A percentile compares a stretch with the other conserved stretches of the same genome.
Evolutionary conservation across 495 filamentous ascomycete species (phyloP).

Genomic region (Penicillium steckii): DNA sequence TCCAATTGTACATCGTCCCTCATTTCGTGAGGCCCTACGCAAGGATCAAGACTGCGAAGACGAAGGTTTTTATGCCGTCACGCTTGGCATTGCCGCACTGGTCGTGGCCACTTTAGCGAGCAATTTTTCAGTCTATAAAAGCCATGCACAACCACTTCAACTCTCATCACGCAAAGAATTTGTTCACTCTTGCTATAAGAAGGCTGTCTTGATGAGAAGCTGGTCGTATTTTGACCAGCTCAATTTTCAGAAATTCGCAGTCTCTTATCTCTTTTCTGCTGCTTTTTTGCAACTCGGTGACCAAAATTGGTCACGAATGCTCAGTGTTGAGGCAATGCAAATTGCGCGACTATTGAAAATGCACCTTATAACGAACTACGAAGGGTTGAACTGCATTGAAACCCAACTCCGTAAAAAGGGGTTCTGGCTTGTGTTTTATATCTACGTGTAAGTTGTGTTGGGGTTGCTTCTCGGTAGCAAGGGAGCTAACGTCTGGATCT

Average conservation of each 20-base stretch:
- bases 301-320: constrained; percentile 24
- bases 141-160: constrained; percentile 2
- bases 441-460: constrained; percentile 17
- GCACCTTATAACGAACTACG: constrained; percentile 14
- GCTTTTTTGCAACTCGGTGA: constrained; percentile 23
- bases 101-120: constrained; percentile 23
- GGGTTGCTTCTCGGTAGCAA: background rate
- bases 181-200: constrained; percentile 17
- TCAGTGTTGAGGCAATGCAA: constrained; percentile 25
- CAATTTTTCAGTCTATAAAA: constrained; percentile 14
- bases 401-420: constrained; percentile 43
- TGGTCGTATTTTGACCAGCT: constrained; percentile 22
- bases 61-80: constrained; percentile 14
- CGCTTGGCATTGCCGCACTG: constrained; percentile 16
- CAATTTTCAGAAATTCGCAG: constrained; percentile 23
- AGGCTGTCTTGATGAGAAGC: constrained; percentile 12
- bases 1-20: constrained; percentile 24
- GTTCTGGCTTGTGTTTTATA: constrained; percentile 29
- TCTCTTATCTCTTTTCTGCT: constrained; percentile 19
- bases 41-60: constrained; percentile 11
- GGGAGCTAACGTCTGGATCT: background rate
- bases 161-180: constrained; percentile 22
- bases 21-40: constrained; percentile 6
- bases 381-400: constrained; percentile 29
- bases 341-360: constrained; percentile 24